These are phyloP conservation scores for Mycena rebaudengoi DNA, from an alignment of 768 basidiomycete genomes.

Conservation along the genomic window DNA sequence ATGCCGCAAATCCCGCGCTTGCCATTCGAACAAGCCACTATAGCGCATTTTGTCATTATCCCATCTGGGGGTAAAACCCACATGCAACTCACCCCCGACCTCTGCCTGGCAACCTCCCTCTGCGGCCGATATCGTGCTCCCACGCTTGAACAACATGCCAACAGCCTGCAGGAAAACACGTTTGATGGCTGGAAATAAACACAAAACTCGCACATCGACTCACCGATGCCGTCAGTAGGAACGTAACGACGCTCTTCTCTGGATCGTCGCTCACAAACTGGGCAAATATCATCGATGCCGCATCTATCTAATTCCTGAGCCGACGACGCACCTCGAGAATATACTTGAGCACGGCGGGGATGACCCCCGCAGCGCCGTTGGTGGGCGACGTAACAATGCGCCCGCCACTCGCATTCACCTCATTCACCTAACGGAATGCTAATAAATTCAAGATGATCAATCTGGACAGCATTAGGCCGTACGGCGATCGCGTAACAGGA, in stretches of 20 bases:
- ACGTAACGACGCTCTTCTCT: slow-evolving; percentile 87
- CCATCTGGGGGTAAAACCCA: background rate
- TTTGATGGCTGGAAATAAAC: background rate
- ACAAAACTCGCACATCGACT: slow-evolving; percentile 31
- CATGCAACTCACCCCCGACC: slow-evolving; percentile 74
- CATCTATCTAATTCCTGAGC: background rate
- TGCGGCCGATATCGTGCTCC: slow-evolving; percentile 96
- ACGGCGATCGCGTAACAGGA: slow-evolving; percentile 95
- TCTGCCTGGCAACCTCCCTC: slow-evolving; percentile 97
- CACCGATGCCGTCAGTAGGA: slow-evolving; percentile 88
- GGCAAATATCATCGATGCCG: slow-evolving; percentile 9
- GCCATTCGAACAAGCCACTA: slow-evolving; percentile 98
- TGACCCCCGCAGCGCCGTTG: slow-evolving; percentile 93
- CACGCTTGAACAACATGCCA: slow-evolving; percentile 96
- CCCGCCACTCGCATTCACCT: slow-evolving; percentile 93
- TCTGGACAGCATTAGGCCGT: too few species aligned
- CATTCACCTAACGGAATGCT: too few species aligned
- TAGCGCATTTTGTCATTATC: slow-evolving; percentile 8
- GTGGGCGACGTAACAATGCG: slow-evolving; percentile 96
- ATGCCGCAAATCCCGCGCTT: slow-evolving; percentile 91
- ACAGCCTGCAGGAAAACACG: slow-evolving; percentile 65
- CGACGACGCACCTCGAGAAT: slow-evolving; percentile 69
- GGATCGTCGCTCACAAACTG: slow-evolving; percentile 92
- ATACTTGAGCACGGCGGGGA: slow-evolving; percentile 92
- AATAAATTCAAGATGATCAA: too few species aligned